phyloP scores from a whole-genome alignment of 441 rosid genomes.

The Viola pubescens region DNA sequence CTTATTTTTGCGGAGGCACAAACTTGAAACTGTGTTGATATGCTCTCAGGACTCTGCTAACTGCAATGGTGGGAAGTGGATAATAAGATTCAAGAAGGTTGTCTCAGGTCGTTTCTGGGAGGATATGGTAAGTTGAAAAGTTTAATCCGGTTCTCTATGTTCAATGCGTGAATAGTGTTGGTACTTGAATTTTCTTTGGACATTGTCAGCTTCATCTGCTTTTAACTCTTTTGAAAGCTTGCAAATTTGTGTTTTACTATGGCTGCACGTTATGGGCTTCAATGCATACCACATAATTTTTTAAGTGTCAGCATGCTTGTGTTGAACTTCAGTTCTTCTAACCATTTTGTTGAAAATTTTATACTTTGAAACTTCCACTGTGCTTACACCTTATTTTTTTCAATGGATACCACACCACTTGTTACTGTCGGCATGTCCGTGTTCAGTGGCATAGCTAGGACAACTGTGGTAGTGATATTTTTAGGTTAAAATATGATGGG shows the following conservation, averaged over 20 bases:
- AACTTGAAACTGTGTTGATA: no score
- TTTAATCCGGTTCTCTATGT: constrained; percentile 1
- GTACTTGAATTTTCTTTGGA: not conserved
- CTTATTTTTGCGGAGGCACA: no score
- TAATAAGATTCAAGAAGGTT: constrained; percentile 80
- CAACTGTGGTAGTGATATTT: no score
- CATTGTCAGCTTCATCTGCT: not conserved
- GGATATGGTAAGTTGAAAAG: constrained; percentile 65
- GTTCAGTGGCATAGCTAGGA: no score
- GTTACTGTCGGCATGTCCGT: not conserved
- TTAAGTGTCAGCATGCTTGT: no score
- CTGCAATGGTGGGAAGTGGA: constrained; percentile 98
- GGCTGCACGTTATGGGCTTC: no score
- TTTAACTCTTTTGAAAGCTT: no score
- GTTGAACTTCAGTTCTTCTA: no score
- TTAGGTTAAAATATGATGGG: no score
- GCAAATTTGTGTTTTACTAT: no score
- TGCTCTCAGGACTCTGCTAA: constrained; percentile 74
- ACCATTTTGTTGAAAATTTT: not conserved
- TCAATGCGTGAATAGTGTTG: not conserved
- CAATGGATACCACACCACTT: not conserved
- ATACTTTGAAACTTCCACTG: not conserved
- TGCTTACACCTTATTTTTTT: not conserved
- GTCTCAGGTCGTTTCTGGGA: constrained; percentile 98
- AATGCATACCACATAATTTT: no score